Conservation (phyloP, 2,329 filamentous ascomycete genomes). For the Arachnopeziza araneosa region DNA sequence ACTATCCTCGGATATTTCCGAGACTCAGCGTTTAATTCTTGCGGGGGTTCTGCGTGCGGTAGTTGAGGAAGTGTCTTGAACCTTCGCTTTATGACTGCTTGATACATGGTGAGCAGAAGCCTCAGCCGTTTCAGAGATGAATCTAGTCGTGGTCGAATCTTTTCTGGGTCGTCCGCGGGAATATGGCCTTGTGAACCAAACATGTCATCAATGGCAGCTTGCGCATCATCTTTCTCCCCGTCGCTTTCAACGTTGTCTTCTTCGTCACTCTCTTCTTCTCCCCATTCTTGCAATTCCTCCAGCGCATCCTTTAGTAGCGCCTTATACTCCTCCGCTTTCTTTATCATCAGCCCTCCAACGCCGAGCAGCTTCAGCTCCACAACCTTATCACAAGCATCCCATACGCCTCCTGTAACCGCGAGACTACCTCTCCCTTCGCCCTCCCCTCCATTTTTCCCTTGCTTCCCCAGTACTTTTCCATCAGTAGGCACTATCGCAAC, state of each 20-base stretch:
- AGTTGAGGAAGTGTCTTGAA: constrained; percentile 52
- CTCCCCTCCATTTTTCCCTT: constrained; percentile 40
- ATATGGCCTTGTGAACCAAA: constrained; percentile 59
- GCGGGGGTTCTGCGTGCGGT: constrained; percentile 34
- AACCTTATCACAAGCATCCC: constrained; percentile 76
- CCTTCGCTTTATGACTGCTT: constrained; percentile 63
- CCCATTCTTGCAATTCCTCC: constrained; percentile 84
- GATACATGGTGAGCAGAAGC: constrained; percentile 62
- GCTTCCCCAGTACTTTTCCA: constrained; percentile 45
- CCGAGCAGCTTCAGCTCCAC: constrained; percentile 59
- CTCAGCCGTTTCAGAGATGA: constrained; percentile 58
- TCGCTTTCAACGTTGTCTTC: constrained; percentile 51
- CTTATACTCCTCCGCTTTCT: constrained; percentile 67
- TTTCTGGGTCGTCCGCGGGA: constrained; percentile 56
- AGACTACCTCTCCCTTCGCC: constrained; percentile 46
- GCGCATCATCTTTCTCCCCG: constrained; percentile 37
- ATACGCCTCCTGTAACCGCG: constrained; percentile 69
- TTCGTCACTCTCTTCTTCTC: constrained; percentile 62
- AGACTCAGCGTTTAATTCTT: constrained; percentile 16
- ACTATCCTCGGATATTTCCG: constrained; percentile 14
- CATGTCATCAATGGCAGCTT: constrained; percentile 60
- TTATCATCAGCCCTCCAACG: constrained; percentile 62
- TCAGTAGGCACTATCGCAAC: constrained; percentile 54
- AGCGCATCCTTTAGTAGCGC: constrained; percentile 77
- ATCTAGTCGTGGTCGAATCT: constrained; percentile 61